These are phyloP conservation scores for Monosporascus sp. DNA, from an alignment of 2,329 filamentous ascomycete species.

Conservation along the genomic window DNA sequence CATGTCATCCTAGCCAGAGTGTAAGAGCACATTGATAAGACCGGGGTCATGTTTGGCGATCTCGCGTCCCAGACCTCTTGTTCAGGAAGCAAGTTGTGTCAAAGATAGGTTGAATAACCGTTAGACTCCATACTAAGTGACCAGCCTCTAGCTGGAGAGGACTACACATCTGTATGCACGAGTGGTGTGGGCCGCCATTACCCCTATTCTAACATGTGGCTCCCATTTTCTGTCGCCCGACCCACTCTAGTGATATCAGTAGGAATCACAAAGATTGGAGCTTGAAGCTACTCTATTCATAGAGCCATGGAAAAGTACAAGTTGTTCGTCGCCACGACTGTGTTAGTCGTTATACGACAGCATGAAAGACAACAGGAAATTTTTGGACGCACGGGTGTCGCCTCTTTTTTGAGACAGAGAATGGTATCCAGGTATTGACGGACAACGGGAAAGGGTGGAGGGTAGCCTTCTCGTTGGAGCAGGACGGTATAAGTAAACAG, in stretches of 20 bases:
- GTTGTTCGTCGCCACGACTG: conserved; percentile 5
- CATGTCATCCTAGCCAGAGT: not conserved
- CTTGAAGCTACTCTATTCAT: conserved; percentile 2
- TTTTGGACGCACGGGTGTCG: conserved; percentile 4
- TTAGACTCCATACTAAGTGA: no score
- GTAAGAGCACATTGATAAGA: conserved; percentile 7
- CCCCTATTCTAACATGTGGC: no score
- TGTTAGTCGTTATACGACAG: conserved; percentile 8
- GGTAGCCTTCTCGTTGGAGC: conserved; percentile 13
- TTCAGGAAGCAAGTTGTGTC: no score
- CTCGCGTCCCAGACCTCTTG: not conserved
- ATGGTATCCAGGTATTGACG: conserved; percentile 10
- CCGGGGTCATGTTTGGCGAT: conserved; percentile 10
- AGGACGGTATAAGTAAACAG: no score
- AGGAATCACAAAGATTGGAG: no score
- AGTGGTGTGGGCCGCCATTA: no score
- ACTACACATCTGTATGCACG: no score
- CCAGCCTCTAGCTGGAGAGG: no score
- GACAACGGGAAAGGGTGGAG: conserved; percentile 8
- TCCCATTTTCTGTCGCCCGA: no score
- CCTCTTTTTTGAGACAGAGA: conserved; percentile 7
- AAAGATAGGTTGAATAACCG: no score
- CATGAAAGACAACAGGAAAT: conserved; percentile 7
- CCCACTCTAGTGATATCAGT: no score
- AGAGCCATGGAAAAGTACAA: not conserved